Conservation (phyloP, 176 grass and related monocot species). For the Tuctoria greenei region DNA sequence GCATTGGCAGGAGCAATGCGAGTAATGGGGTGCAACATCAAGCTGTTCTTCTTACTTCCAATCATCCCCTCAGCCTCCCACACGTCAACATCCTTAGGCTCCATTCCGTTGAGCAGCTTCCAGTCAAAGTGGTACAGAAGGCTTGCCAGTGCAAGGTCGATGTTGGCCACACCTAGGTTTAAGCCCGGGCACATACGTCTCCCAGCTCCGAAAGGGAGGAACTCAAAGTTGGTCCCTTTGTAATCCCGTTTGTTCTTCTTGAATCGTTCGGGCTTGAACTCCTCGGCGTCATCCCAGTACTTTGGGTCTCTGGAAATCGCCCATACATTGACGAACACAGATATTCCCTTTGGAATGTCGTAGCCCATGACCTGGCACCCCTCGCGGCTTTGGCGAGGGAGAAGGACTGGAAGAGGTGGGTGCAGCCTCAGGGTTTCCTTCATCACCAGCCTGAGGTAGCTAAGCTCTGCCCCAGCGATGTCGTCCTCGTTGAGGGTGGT, state of each 20-base stretch:
- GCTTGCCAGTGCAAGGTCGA: neutral
- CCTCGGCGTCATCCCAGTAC: neutral
- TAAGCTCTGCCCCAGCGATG: neutral
- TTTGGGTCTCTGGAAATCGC: neutral
- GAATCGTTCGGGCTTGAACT: constrained; percentile 34
- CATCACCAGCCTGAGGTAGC: constrained; percentile 11
- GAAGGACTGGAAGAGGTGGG: neutral
- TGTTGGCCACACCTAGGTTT: neutral
- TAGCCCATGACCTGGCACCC: constrained; percentile 30
- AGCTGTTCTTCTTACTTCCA: neutral
- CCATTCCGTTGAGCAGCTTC: neutral
- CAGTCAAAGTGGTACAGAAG: constrained; percentile 33
- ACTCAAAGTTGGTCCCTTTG: neutral
- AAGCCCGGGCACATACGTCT: neutral
- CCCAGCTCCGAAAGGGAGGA: neutral
- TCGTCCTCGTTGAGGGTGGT: neutral
- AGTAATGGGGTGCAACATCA: neutral
- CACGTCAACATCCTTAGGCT: neutral
- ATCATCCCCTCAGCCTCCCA: neutral
- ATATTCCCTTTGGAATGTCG: neutral
- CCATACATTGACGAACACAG: neutral
- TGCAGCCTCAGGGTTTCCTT: constrained; percentile 22
- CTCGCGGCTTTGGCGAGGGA: neutral
- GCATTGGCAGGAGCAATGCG: neutral
- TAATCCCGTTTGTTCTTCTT: neutral